phyloP scores from a whole-genome alignment of 352 stramenopile genomes.

The Pythium phragmitis region DNA sequence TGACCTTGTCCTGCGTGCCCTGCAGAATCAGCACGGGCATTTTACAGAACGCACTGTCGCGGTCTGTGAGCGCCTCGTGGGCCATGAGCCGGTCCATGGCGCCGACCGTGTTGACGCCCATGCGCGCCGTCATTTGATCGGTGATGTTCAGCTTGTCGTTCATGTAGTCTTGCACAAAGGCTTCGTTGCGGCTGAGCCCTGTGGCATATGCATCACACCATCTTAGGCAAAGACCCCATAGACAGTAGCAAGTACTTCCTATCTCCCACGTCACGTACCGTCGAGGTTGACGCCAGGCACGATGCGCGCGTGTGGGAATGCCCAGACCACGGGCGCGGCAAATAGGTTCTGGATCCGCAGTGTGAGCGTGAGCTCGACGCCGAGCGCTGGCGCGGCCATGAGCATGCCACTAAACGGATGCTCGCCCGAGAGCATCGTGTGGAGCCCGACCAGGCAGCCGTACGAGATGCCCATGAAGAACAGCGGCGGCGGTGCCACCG shows the following conservation, averaged over 20 bases:
- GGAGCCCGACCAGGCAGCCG: conserved; percentile 55
- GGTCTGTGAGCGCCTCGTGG: conserved; percentile 17
- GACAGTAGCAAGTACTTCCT: too few relatives aligned
- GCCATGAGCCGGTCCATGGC: conserved; percentile 28
- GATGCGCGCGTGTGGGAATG: conserved; percentile 45
- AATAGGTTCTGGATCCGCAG: conserved; percentile 43
- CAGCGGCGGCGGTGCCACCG: conserved; percentile 26
- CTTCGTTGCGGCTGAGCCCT: conserved; percentile 34
- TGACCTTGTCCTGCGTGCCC: conserved; percentile 48
- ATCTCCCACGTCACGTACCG: conserved; percentile 12
- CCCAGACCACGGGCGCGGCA: conserved; percentile 38
- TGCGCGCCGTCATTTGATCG: conserved; percentile 41
- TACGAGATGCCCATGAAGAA: conserved; percentile 72
- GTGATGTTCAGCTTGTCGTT: conserved; percentile 50
- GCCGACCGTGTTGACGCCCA: conserved; percentile 32
- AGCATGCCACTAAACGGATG: conserved; percentile 51
- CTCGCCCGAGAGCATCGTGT: conserved; percentile 47
- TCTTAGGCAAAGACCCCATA: too few relatives aligned
- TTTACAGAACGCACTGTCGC: conserved; percentile 26
- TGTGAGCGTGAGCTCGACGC: conserved; percentile 53
- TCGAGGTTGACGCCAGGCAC: conserved; percentile 59
- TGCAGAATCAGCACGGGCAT: conserved; percentile 42
- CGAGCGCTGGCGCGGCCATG: conserved; percentile 56
- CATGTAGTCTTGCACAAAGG: conserved; percentile 56
- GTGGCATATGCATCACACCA: too few relatives aligned